Base-by-base conservation (phyloP, 495 filamentous ascomycete genomes). In the Xylaria venustula region DNA sequence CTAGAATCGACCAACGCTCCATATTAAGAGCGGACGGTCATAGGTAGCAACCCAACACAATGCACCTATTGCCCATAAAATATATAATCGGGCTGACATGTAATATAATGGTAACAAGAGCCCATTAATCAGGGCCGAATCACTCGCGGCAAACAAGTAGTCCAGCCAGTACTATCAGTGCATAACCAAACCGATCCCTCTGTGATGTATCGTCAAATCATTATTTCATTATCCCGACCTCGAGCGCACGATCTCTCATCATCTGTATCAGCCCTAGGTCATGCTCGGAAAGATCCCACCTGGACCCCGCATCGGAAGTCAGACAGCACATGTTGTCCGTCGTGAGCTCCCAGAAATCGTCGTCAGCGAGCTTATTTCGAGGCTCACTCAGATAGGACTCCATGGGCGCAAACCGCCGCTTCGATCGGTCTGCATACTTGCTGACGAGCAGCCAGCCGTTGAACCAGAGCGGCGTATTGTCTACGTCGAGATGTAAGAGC, bases 401-500 rank as follows among this genome's bases (percentile, higher is more conserved):
- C 58, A 61, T 61, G 41, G 49, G 58, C 28, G 60, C 44, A 32
- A 62, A 62, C 6, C 20, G 37, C 17, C 52, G 62, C 19, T 25
- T 40, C 22, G 45, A 3, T 1, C 51, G 51, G 26, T 63, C 62
- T 0, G 37, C 47, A 45, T 62, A 59, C 60, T 67, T 70, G 58
- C 51, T 70, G 23, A 60, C 51, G 19, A 68, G 59, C 56, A 71
- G 45, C 28, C 69, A 58, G 26, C 67, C 69, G 42, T 66, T 71
- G 56, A 65, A 70, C 69, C 69, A 71, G 17, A 71, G 61, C 17
- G 69, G 55, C 17, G 58, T 64, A 23, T 54, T 65, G 19, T 69
- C 44, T 7, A 65, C 55, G 48, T 69, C 70, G 17, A 65, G 49
- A 58, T 73, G 70, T 6, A 69, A 66, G 59, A 71, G 66, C 19